Conservation (phyloP, 164 flowering plant species). For the Vitis labrusca region DNA sequence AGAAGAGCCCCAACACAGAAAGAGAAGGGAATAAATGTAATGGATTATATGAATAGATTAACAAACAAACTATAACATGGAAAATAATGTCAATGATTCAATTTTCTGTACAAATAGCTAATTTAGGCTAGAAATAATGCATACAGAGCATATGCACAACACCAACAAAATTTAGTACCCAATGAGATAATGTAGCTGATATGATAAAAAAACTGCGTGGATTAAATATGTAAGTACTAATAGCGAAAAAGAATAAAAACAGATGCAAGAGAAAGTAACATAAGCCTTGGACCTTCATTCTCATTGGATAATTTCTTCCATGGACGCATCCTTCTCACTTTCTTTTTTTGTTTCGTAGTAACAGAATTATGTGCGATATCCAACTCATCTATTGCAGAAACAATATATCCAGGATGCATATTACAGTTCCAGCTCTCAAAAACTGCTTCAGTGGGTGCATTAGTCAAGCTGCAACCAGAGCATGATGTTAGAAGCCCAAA, state of each 20-base stretch:
- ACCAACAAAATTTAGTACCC: too few relatives aligned
- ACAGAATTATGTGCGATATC: conserved; percentile 12
- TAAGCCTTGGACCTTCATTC: conserved; percentile 22
- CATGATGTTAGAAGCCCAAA: conserved; percentile 8
- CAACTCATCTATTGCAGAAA: conserved; percentile 15
- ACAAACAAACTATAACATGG: too few relatives aligned
- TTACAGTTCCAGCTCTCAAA: conserved; percentile 18
- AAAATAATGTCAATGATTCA: too few relatives aligned
- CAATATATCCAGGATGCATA: conserved; percentile 3
- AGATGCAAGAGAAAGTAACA: not conserved
- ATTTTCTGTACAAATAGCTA: too few relatives aligned
- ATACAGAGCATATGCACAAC: too few relatives aligned
- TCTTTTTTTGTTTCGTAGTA: conserved; percentile 43
- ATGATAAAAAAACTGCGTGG: too few relatives aligned
- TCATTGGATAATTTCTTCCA: conserved; percentile 22
- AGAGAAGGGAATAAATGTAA: too few relatives aligned
- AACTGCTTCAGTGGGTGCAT: conserved; percentile 16
- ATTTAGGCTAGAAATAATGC: too few relatives aligned
- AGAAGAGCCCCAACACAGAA: too few relatives aligned
- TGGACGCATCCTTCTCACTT: conserved; percentile 32
- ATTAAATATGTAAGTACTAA: not conserved
- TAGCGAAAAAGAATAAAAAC: not conserved
- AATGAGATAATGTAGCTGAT: too few relatives aligned
- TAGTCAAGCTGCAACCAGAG: conserved; percentile 23
- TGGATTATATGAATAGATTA: too few relatives aligned